Evolutionary conservation across 305 asterid genomes (phyloP), one percentile per base, ranked within the genome.

Genomic region (Fraxinus greggii): DNA sequence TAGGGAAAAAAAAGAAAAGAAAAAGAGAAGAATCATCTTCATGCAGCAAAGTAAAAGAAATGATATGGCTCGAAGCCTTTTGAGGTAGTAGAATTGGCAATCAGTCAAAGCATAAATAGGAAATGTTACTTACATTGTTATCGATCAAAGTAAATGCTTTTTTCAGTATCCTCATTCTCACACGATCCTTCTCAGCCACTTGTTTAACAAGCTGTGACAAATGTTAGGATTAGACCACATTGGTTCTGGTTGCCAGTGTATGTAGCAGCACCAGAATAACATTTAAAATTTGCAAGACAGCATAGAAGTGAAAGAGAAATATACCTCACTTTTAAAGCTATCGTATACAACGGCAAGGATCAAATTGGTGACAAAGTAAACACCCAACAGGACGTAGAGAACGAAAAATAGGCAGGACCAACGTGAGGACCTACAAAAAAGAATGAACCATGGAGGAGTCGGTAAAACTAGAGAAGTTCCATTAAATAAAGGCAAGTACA

Each of bases 361-460:
- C 95, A 96, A 91, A 86, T 96, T 96, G 91, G 99, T 96, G 87
- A 96, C 98, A 67, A 96, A 96, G 92, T 96, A 96, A 83, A 96
- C 98, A 21, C 98, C 99, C 88, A 94, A 83, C 56, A 96, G 89
- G 90, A 94, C 97, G 78, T 91, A 94, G 78, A 94, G 88, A 87
- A 94, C 94, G 76, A 96, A 94, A 88, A 94, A 96, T 76, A 96
- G 85, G 88, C 86, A 85, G 77, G 83, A 90, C 98, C 98, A 94
- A 15, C 98, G 94, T 9, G 99, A 94, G 54, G 87, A 91, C 97
- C 99, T 96, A 86, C 90, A 88, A 88, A 85, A 72, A 79, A 79
- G 77, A 80, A 78, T 75, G 76, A 45, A 75, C 31, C 38, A 83
- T 59, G 35, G 74, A 79, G 79, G 75, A 76, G 40, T 82, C 76